A percentile compares a stretch with the other conserved stretches of the same genome.
Conservation (phyloP, 768 basidiomycete species). For the Cystoderma amianthinum region DNA sequence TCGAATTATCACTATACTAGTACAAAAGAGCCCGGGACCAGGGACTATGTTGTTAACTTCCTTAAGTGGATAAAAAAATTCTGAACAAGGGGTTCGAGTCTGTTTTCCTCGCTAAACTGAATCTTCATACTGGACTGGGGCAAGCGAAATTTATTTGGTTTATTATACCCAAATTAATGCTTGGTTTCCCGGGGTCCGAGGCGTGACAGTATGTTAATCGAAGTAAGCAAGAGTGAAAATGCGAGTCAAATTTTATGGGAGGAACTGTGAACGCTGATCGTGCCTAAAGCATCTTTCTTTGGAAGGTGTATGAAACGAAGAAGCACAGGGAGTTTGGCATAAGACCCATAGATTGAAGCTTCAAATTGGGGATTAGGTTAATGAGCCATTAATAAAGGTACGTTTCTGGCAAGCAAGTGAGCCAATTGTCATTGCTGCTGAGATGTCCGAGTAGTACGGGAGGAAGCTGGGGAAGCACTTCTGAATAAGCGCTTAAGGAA, state of each 20-base stretch:
- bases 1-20: neutral
- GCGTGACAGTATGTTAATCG: neutral
- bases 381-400: neutral
- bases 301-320: neutral
- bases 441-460: constrained; percentile 1
- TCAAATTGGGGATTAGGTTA: neutral
- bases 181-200: neutral
- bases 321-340: neutral
- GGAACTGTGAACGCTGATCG: neutral
- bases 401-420: neutral
- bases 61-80: neutral
- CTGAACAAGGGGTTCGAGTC: neutral
- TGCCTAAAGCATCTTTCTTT: neutral
- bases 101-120: neutral
- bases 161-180: neutral
- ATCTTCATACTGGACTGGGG: neutral
- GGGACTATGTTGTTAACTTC: neutral
- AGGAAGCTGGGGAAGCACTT: neutral
- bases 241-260: neutral
- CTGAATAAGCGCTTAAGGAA: neutral
- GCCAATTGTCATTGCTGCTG: neutral
- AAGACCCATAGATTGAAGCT: neutral
- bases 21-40: neutral
- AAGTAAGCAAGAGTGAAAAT: neutral
- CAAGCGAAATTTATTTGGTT: neutral